Evolutionary conservation across 1,284 basidiomycete species (phyloP).

Genomic region (Apiotrichum brassicae): DNA sequence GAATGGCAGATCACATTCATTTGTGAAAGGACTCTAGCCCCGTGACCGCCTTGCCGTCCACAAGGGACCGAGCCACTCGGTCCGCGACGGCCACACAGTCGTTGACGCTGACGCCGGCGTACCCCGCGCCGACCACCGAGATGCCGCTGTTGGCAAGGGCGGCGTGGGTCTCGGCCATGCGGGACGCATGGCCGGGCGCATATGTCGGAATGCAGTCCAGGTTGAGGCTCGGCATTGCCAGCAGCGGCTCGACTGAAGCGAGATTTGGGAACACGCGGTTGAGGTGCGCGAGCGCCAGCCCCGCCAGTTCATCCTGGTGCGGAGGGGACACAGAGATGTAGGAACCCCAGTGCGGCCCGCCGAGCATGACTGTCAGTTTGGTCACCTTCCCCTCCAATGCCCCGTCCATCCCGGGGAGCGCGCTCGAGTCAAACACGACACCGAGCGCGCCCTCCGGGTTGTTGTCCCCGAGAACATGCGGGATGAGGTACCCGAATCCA

Average conservation of each 20-base stretch:
- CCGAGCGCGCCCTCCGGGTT: constrained; percentile 58
- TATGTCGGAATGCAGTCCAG: constrained; percentile 76
- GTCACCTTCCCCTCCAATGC: constrained; percentile 41
- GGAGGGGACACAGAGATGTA: constrained; percentile 20
- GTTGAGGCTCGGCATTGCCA: constrained; percentile 57
- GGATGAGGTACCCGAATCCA: constrained; percentile 92
- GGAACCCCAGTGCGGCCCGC: constrained; percentile 64
- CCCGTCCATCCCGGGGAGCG: constrained; percentile 51
- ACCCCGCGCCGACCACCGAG: constrained; percentile 76
- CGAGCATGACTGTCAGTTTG: constrained; percentile 88
- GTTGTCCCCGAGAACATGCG: constrained; percentile 52
- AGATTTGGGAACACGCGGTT: constrained; percentile 52
- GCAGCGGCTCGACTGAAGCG: constrained; percentile 43
- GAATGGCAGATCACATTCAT: too few relatives aligned
- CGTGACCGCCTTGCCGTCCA: constrained; percentile 22
- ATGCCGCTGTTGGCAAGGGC: constrained; percentile 55
- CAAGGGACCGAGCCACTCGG: constrained; percentile 32
- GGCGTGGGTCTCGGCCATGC: constrained; percentile 59
- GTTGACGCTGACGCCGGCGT: constrained; percentile 80
- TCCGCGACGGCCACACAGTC: constrained; percentile 77
- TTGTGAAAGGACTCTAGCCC: constrained; percentile 37
- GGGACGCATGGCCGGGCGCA: constrained; percentile 62
- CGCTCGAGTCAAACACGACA: constrained; percentile 74
- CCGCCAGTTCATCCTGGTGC: constrained; percentile 19
- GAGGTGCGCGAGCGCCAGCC: constrained; percentile 48